Conservation (phyloP, 805 yeast genomes). For the Nakazawaea ishiwadae region DNA sequence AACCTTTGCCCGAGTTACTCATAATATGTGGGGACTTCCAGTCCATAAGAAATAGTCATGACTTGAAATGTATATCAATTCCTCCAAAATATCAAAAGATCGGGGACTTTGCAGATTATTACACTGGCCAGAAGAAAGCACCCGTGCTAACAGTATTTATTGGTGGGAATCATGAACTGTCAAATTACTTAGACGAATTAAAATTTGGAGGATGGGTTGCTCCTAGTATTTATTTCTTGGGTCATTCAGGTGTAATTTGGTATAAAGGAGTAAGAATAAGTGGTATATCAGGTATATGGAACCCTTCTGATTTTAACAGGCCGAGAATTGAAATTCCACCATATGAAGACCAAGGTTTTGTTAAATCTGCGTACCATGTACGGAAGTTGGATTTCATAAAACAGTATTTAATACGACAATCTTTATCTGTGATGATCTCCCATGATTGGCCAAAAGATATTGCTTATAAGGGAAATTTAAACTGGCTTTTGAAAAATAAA, state of each 20-base stretch:
- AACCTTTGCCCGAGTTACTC: slow-evolving; percentile 46
- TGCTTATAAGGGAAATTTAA: slow-evolving; percentile 56
- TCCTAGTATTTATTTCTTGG: slow-evolving; percentile 79
- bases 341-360: slow-evolving; percentile 32
- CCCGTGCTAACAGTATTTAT: slow-evolving; percentile 78
- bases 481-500: slow-evolving; percentile 47
- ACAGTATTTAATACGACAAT: slow-evolving; percentile 34
- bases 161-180: slow-evolving; percentile 96
- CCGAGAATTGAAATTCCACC: slow-evolving; percentile 44
- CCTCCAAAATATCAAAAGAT: slow-evolving; percentile 70
- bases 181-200: slow-evolving; percentile 67
- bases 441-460: slow-evolving; percentile 97
- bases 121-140: slow-evolving; percentile 52
- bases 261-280: slow-evolving; percentile 71
- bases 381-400: slow-evolving; percentile 61
- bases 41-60: slow-evolving; percentile 60
- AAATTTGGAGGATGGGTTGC: slow-evolving; percentile 93
- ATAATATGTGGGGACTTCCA: slow-evolving; percentile 92
- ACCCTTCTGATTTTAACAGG: slow-evolving; percentile 40
- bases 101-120: slow-evolving; percentile 81
- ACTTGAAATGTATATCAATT: slow-evolving; percentile 65
- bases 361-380: slow-evolving; percentile 69
- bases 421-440: slow-evolving; percentile 56
- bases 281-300: slow-evolving; percentile 84
- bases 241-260: slow-evolving; percentile 71